Evolutionary conservation across 2,329 filamentous ascomycete genomes (phyloP).

Genomic region (Zymoseptoria passerinii): DNA sequence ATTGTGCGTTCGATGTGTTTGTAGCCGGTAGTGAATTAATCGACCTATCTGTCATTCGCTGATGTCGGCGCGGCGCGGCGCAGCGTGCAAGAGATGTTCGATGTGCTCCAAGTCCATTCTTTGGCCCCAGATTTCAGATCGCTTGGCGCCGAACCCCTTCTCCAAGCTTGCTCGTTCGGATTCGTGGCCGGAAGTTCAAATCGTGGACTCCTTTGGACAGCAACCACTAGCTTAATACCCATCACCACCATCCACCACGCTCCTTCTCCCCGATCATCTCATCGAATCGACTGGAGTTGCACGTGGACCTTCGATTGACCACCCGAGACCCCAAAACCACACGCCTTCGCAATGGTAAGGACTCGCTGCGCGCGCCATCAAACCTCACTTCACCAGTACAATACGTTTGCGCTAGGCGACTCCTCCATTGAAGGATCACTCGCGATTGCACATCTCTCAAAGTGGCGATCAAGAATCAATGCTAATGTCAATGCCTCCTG

Average conservation of each 20-base stretch:
- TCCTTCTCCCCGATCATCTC: background rate
- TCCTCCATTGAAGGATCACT: background rate
- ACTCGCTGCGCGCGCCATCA: background rate
- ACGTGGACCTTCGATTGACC: background rate
- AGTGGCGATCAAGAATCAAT: background rate
- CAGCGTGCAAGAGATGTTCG: background rate
- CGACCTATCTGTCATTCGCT: background rate
- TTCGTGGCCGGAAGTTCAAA: background rate
- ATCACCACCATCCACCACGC: background rate
- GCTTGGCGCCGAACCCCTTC: background rate
- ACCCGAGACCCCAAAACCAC: background rate
- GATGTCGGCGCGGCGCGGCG: background rate
- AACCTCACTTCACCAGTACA: background rate
- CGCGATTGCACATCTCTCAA: background rate
- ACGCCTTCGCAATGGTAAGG: background rate
- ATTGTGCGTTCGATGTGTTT: no score
- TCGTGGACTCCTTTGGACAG: background rate
- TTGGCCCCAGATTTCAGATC: background rate
- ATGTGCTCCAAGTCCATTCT: background rate
- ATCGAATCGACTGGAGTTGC: background rate
- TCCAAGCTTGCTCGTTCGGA: background rate
- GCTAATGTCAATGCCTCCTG: background rate
- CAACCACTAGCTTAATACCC: background rate
- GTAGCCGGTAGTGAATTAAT: no score
- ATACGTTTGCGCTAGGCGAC: background rate